Evolutionary conservation across 441 rosid genomes (phyloP).

Genomic region (Syzygium malaccense): DNA sequence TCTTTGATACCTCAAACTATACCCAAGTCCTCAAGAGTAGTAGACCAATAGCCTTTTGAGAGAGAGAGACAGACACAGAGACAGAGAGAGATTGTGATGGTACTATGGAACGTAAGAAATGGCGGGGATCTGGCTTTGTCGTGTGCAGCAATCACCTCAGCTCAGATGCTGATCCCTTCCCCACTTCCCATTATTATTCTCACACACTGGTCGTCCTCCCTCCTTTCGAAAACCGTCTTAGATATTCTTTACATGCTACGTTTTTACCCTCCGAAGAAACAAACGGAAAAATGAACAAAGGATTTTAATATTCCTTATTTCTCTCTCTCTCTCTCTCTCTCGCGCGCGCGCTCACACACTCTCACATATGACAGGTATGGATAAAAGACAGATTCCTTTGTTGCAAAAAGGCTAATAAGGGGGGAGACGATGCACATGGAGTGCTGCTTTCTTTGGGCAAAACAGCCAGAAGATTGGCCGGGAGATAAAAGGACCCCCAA

Average conservation of each 20-base stretch:
- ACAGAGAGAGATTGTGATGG: neutral
- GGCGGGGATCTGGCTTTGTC: neutral
- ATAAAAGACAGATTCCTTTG: constrained; percentile 29
- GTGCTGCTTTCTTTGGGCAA: constrained; percentile 22
- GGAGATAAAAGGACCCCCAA: neutral
- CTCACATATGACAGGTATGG: neutral
- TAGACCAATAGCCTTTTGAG: neutral
- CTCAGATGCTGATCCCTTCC: neutral
- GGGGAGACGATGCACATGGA: constrained; percentile 52
- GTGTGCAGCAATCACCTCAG: neutral
- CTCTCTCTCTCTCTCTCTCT: neutral
- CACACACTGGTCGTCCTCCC: neutral
- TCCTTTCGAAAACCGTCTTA: neutral
- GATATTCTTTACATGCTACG: neutral
- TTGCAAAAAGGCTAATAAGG: constrained; percentile 16
- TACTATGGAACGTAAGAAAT: neutral
- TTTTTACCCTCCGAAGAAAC: neutral
- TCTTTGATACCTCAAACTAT: neutral
- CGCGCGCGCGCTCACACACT: neutral
- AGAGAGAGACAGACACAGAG: neutral
- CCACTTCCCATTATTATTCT: neutral
- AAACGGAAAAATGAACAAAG: neutral
- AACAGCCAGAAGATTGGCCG: neutral
- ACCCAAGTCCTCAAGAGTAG: neutral
- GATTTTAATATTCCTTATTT: neutral